Evolutionary conservation across 345 rosid genomes (phyloP), one percentile per base, ranked within the genome.

Genomic region (Corchorus capsularis): DNA sequence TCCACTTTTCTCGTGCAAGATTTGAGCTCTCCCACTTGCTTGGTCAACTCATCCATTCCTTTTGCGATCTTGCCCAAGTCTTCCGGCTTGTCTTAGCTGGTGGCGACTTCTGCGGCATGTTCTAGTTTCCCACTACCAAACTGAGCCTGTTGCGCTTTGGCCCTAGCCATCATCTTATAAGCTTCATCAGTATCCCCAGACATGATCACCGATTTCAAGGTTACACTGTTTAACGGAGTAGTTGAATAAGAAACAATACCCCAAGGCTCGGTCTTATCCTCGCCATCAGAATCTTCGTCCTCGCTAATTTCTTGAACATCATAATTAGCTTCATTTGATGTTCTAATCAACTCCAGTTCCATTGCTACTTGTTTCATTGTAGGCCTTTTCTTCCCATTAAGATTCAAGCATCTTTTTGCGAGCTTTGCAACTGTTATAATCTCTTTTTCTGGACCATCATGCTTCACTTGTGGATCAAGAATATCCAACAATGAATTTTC

Each of bases 341-440:
- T 3, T 46, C 12, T 66, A 14, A 73, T 73, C 35, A 7, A 3
- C 50, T 39, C 57, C 5, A 73, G 19, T 15, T 73, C 76, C 22
- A 45, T 43, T 3, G 68, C 27, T 2, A 47, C 66, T 73, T 73
- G 27, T 47, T 46, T 73, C 68, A 63, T 74, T 11, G 57, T 47
- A 27, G 27, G 27, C 27, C 27, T 27, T 27, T 27, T 27, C 27
- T 27, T 27, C 1, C 27, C 27, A 27, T 20, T 74, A 9, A 74
- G 54, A 0, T 60, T 32, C 27, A 27, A 27, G 27, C 27, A 27
- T 27, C 27, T 27, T 17, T 74, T 47, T 61, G 61, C 77, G 3
- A 74, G 49, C 27, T 19, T n/a, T 6, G 70, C 69, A 49, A 62
- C 60, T 6, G 60, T 61, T 15, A 1, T 20, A 47, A 74, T 17